These are phyloP conservation scores for Hypsizygus marmoreus DNA, from an alignment of 768 basidiomycete species.

Conservation along the genomic window DNA sequence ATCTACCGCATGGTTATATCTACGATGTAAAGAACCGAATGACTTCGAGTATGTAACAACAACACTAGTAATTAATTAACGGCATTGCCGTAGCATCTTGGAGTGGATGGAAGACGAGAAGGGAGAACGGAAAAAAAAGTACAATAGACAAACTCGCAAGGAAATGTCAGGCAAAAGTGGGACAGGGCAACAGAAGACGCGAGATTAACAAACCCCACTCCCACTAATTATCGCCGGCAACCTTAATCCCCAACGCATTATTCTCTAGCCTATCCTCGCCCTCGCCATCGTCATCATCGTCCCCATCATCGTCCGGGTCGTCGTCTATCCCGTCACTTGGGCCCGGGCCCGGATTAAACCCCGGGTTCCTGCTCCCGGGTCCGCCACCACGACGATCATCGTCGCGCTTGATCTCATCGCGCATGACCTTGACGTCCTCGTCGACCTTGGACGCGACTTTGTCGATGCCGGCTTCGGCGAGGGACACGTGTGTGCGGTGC, in stretches of 20 bases:
- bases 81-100: no score
- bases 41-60: no score
- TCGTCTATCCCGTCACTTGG: constrained; percentile 12
- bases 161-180: no score
- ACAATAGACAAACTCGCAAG: no score
- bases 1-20: no score
- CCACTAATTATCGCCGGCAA: constrained; percentile 26
- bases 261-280: constrained; percentile 34
- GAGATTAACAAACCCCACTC: no score
- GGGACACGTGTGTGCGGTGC: constrained; percentile 79
- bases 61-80: no score
- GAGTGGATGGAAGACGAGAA: no score
- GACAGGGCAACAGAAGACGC: no score
- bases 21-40: no score
- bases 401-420: constrained; percentile 72
- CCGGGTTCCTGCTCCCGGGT: constrained; percentile 29
- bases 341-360: constrained; percentile 15
- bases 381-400: constrained; percentile 52
- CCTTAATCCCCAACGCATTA: constrained; percentile 31
- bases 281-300: constrained; percentile 29
- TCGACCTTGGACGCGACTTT: constrained; percentile 85
- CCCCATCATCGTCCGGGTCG: constrained; percentile 29
- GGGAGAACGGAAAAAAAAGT: no score
- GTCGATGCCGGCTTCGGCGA: constrained; percentile 89
- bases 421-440: constrained; percentile 79